These are phyloP conservation scores for Colletotrichum lentis DNA, from an alignment of 2,329 filamentous ascomycete genomes.

Conservation along the genomic window DNA sequence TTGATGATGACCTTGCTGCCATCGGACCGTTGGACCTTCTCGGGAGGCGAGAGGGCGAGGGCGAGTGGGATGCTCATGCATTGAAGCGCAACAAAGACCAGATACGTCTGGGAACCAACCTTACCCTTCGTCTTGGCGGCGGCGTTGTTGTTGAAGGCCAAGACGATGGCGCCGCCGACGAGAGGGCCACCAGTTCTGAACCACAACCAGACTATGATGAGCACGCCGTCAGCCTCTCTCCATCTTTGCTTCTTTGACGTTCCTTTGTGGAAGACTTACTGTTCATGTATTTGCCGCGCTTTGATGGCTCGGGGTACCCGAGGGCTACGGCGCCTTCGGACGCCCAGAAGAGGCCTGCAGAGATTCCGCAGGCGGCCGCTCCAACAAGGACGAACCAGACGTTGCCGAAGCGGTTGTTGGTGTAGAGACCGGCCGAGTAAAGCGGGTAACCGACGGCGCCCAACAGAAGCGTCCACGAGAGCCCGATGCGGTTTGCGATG, in stretches of 20 bases:
- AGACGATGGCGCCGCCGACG: constrained; percentile 56
- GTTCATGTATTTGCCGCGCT: constrained; percentile 54
- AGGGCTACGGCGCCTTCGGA: constrained; percentile 59
- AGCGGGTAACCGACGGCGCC: constrained; percentile 58
- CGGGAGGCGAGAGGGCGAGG: constrained; percentile 42
- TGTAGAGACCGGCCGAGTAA: constrained; percentile 58
- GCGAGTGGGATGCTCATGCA: constrained; percentile 43
- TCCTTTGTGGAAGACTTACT: not conserved
- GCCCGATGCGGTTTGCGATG: constrained; percentile 58
- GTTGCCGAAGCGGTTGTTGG: constrained; percentile 60
- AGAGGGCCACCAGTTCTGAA: constrained; percentile 60
- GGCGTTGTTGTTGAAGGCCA: constrained; percentile 51
- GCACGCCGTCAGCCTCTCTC: not conserved
- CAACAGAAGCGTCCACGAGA: constrained; percentile 55
- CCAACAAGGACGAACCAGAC: constrained; percentile 61
- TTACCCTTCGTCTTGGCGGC: constrained; percentile 41
- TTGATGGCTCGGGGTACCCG: constrained; percentile 57
- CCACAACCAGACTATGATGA: constrained; percentile 46
- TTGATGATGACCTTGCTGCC: constrained; percentile 43
- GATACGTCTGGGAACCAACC: constrained; percentile 42
- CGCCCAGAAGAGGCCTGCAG: constrained; percentile 60
- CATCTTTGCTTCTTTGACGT: accelerated
- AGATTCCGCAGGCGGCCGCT: constrained; percentile 57
- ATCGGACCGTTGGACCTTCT: constrained; percentile 43
- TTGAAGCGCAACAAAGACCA: constrained; percentile 45